Evolutionary conservation across 106 monocot genomes (phyloP).

Genomic region (Dioscorea zingiberensis): DNA sequence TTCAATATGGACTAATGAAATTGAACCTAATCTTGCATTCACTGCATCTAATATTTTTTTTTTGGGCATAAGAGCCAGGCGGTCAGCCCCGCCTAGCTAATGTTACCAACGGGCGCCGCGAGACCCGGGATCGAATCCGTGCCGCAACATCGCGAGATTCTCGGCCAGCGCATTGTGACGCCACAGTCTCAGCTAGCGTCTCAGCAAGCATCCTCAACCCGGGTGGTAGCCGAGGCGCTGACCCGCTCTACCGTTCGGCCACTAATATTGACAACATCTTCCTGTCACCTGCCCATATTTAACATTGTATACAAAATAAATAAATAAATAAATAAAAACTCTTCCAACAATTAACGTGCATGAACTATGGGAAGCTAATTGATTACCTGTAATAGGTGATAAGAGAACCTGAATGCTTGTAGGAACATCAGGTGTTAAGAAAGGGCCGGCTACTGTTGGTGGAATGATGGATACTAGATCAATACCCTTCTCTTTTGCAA

Average conservation of each 20-base stretch:
- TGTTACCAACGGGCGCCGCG: too few species aligned
- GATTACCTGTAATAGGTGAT: constrained; percentile 52
- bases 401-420: constrained; percentile 49
- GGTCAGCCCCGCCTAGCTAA: too few species aligned
- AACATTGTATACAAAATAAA: not conserved
- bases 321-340: not conserved
- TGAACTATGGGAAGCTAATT: too few species aligned
- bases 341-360: too few species aligned
- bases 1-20: constrained; percentile 55
- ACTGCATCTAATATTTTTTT: constrained; percentile 52
- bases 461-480: constrained; percentile 55
- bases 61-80: too few species aligned
- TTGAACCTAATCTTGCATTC: constrained; percentile 52
- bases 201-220: too few species aligned
- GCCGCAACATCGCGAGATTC: too few species aligned
- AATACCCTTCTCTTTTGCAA: constrained; percentile 49
- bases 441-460: constrained; percentile 57
- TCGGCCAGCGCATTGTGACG: too few species aligned
- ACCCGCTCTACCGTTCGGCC: too few species aligned
- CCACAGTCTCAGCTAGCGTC: too few species aligned
- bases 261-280: not conserved
- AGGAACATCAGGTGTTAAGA: constrained; percentile 54
- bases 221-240: too few species aligned
- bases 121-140: too few species aligned
- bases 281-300: not conserved